Percentiles rank a stretch among this genome's conserved stretches.
Conservation (phyloP, 805 yeast species). For the Candida caryicola region DNA sequence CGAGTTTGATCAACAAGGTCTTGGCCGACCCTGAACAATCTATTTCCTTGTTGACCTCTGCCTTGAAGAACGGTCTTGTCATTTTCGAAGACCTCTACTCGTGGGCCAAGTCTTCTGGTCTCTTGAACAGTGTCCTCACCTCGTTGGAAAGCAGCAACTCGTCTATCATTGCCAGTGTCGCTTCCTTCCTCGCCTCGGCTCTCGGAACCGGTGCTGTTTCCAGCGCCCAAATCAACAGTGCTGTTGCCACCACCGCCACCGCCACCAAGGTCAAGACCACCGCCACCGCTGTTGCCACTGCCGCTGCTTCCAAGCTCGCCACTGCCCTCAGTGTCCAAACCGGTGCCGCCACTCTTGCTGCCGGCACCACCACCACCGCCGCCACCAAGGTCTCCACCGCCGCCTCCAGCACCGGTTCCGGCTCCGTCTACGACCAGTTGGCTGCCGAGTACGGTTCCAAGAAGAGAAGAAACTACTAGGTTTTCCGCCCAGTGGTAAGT, state of each 20-base stretch:
- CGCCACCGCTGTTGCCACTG: conserved; percentile 10
- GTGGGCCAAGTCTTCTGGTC: conserved; percentile 39
- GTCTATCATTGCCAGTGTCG: conserved; percentile 22
- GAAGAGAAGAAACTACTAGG: conserved; percentile 17
- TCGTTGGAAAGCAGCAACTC: conserved; percentile 18
- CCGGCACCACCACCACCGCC: conserved; percentile 7
- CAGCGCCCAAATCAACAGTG: conserved; percentile 18
- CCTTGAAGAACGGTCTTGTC: conserved; percentile 32
- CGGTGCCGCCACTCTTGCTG: conserved; percentile 13
- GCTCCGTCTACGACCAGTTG: conserved; percentile 10
- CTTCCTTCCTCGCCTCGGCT: conserved; percentile 26
- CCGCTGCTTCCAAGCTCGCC: conserved; percentile 1
- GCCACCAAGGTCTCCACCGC: conserved; percentile 9
- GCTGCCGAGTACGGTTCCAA: conserved; percentile 12
- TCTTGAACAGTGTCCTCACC: conserved; percentile 25
- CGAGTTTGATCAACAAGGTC: conserved; percentile 29
- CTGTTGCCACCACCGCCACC: conserved; percentile 10
- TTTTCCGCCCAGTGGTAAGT: not conserved
- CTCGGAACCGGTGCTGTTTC: conserved; percentile 25
- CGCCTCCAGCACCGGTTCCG: conserved; percentile 1
- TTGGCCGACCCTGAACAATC: conserved; percentile 37
- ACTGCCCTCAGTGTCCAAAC: conserved; percentile 1
- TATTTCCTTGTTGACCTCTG: conserved; percentile 30
- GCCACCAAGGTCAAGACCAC: conserved; percentile 13
- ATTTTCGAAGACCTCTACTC: conserved; percentile 31